Conservation (phyloP, 441 rosid genomes). For the Macaranga tanarius region DNA sequence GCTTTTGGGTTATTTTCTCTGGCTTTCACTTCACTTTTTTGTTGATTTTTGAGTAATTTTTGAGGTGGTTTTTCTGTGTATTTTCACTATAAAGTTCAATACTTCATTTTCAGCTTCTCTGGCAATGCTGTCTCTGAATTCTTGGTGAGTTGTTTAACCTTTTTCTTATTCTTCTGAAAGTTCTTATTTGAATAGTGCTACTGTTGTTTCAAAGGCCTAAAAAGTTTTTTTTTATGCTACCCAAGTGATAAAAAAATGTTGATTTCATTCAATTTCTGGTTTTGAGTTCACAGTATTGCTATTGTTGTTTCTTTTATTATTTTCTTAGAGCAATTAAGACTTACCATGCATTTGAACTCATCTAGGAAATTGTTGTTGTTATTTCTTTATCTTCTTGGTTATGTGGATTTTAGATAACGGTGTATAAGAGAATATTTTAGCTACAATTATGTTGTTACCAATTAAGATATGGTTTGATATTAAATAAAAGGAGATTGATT, state of each 20-base stretch:
- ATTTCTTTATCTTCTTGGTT: neutral
- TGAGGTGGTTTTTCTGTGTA: constrained; percentile 27
- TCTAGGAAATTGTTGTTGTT: no score
- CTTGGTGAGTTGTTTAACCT: constrained; percentile 40
- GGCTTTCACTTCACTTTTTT: constrained; percentile 22
- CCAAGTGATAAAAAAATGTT: no score
- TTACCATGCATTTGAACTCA: no score
- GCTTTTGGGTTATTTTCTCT: constrained; percentile 29
- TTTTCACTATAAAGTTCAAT: no score
- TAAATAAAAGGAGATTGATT: constrained; percentile 17
- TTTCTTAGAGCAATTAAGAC: no score
- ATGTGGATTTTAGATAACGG: neutral
- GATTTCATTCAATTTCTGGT: no score
- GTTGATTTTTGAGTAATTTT: constrained; percentile 37
- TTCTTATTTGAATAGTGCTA: no score
- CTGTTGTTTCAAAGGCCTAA: no score
- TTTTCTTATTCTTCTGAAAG: neutral
- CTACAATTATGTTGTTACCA: neutral
- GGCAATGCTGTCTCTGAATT: constrained; percentile 44
- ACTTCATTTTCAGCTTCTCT: constrained; percentile 26
- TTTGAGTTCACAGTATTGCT: neutral
- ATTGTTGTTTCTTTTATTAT: neutral
- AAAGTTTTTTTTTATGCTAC: no score
- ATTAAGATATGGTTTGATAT: constrained; percentile 16
- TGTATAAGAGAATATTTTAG: neutral